These are phyloP conservation scores for Lasiosphaeria ovina DNA, from an alignment of 495 filamentous ascomycete species.

Conservation along the genomic window DNA sequence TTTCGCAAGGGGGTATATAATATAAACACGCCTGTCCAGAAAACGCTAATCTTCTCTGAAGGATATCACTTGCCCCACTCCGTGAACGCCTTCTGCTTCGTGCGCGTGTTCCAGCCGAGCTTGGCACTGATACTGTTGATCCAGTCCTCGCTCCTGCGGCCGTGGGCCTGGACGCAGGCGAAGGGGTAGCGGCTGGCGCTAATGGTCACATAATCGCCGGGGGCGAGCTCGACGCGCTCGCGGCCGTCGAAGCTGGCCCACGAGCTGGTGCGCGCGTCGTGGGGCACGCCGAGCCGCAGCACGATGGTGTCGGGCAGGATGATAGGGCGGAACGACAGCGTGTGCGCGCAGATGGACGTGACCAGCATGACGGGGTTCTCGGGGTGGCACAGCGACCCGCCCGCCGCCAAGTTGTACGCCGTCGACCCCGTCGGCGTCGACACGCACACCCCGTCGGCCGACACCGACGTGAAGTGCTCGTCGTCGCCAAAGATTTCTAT, in stretches of 20 bases:
- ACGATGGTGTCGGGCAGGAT: conserved; percentile 95
- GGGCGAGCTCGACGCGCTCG: conserved; percentile 79
- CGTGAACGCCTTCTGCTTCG: conserved; percentile 64
- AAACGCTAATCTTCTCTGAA: not conserved
- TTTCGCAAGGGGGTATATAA: no score
- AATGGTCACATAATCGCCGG: conserved; percentile 95
- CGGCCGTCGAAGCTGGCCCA: conserved; percentile 98
- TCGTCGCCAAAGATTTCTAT: conserved; percentile 94
- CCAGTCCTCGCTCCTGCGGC: conserved; percentile 82
- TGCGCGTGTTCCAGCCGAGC: conserved; percentile 89
- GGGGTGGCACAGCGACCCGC: conserved; percentile 91
- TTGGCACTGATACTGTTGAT: conserved; percentile 87
- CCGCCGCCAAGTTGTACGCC: conserved; percentile 95
- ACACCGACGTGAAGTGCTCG: conserved; percentile 85
- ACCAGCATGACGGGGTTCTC: conserved; percentile 97
- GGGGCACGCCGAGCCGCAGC: conserved; percentile 85
- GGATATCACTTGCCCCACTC: conserved; percentile 35
- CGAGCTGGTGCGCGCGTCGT: conserved; percentile 79
- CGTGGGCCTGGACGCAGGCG: conserved; percentile 77
- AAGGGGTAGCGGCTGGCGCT: conserved; percentile 91
- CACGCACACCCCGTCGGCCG: conserved; percentile 86
- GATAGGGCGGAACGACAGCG: conserved; percentile 91
- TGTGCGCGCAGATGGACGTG: conserved; percentile 94
- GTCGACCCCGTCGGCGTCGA: conserved; percentile 92
- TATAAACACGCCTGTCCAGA: no score